Percentiles rank a stretch among this genome's conserved stretches.
Conservation (phyloP, 2,329 filamentous ascomycete genomes). For the Myriosclerotinia duriaeana region DNA sequence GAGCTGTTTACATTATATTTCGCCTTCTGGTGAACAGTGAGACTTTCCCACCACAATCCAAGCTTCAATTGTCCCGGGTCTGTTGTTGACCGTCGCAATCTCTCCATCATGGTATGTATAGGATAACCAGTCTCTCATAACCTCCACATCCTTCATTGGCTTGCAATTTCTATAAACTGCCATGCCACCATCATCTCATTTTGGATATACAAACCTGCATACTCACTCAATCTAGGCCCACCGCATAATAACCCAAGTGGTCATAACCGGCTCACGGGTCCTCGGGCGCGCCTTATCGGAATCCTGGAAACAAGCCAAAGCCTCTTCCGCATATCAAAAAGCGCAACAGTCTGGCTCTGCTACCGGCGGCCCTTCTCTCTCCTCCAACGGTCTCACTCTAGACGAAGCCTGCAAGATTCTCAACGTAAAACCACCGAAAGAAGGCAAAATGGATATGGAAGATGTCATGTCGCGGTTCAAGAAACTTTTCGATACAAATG, state of each 20-base stretch:
- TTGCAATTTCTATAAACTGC: neutral
- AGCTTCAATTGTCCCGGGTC: neutral
- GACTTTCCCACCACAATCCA: neutral
- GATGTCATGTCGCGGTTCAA: constrained; percentile 86
- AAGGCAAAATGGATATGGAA: constrained; percentile 74
- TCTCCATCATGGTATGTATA: constrained; percentile 17
- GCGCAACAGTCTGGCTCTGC: constrained; percentile 61
- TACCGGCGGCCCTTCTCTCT: constrained; percentile 49
- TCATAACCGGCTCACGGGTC: constrained; percentile 86
- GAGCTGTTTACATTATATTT: constrained; percentile 8
- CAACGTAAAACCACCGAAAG: constrained; percentile 85
- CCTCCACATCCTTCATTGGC: neutral
- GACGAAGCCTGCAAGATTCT: constrained; percentile 97
- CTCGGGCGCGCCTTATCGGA: constrained; percentile 90
- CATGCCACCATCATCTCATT: neutral
- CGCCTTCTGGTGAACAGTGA: constrained; percentile 10
- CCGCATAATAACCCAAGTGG: constrained; percentile 89
- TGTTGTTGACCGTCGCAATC: neutral
- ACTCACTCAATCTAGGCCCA: constrained; percentile 65
- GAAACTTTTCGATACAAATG: constrained; percentile 88
- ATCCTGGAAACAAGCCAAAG: constrained; percentile 92
- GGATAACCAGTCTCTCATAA: no score
- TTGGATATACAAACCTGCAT: neutral
- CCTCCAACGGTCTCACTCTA: constrained; percentile 75
- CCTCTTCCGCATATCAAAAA: constrained; percentile 77